Conservation (phyloP, 306 rosid species). For the Casuarina cunninghamiana region DNA sequence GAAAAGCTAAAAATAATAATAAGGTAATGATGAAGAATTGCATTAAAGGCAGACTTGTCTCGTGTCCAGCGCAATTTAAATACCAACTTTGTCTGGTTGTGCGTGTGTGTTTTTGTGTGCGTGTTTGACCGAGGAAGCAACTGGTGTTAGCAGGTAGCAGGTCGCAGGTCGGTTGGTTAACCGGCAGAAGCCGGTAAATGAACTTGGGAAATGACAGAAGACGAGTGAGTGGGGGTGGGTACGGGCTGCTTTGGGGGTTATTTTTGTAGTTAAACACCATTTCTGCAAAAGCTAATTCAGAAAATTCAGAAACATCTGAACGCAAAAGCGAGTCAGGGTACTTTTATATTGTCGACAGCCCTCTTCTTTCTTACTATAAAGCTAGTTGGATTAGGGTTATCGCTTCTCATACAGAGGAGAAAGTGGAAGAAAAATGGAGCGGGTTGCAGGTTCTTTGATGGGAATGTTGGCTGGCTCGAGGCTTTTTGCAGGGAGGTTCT, state of each 20-base stretch:
- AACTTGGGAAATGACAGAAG: slow-evolving; percentile 27
- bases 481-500: slow-evolving; percentile 40
- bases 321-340: slow-evolving; percentile 37
- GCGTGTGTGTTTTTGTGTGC: slow-evolving; percentile 28
- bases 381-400: slow-evolving; percentile 51
- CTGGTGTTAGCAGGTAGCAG: slow-evolving; percentile 45
- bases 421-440: not conserved
- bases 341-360: not conserved
- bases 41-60: slow-evolving; percentile 40
- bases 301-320: slow-evolving; percentile 49
- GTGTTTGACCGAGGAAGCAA: slow-evolving; percentile 21
- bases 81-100: slow-evolving; percentile 36
- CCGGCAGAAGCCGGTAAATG: slow-evolving; percentile 44
- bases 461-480: slow-evolving; percentile 99
- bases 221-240: slow-evolving; percentile 12
- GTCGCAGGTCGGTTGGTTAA: slow-evolving; percentile 34
- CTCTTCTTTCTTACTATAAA: slow-evolving; percentile 32
- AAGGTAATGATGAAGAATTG: slow-evolving; percentile 67
- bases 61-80: slow-evolving; percentile 25
- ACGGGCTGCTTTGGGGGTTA: slow-evolving; percentile 5
- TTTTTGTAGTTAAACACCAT: slow-evolving; percentile 26
- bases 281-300: slow-evolving; percentile 49
- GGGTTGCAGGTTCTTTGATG: slow-evolving; percentile 44
- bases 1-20: slow-evolving; percentile 63
- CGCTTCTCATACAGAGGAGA: slow-evolving; percentile 26